Base-by-base conservation (phyloP, 2,329 filamentous ascomycete genomes). In the Dothidotthia symphoricarpi region DNA sequence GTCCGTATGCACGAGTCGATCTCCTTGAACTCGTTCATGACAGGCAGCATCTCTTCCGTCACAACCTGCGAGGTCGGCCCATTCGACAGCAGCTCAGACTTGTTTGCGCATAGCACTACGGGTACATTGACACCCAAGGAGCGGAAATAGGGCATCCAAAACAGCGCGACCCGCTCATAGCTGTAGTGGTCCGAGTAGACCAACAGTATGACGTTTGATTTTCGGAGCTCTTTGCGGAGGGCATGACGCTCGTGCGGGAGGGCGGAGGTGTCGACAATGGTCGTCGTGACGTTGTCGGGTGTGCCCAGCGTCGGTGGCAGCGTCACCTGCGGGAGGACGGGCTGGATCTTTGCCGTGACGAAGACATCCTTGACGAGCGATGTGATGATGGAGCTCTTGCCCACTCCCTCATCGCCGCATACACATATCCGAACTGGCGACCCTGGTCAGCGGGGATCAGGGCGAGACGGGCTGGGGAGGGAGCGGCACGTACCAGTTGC, bases 151-250 rank as follows among this genome's bases (percentile, higher is more conserved):
- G 93, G 93, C 80, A 98, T 86, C 93, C 93, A 98, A 69, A 97
- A 98, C 30, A 98, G 75, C 3, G 91, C 93, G 3, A 98, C 90
- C 25, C 93, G 78, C 66, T 98, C 93, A 72, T 97, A 98, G 76
- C 90, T 97, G 74, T 98, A 98, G 70, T 97, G 91, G 66, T 98
- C 93, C 51, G 90, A 90, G 68, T 98, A 98, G 37, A 98, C 90
- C 28, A 98, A 81, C 13, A 97, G 77, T 49, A 98, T 97, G 52
- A 96, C 91, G 65, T 96, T 98, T 60, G 86, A 93, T 68, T 96
- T 96, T 49, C 93, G 83, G 46, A 98, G 90, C 71, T 97, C 93
- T 64, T 93, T 93, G 45, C 90, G 85, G 42, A 98, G 75, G 13
- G 84, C 90, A 43, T 85, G 87, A 52, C 93, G 84, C 64, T 98